Evolutionary conservation across 2,329 filamentous ascomycete genomes (phyloP).

Genomic region (Fusarium gaditjirri): DNA sequence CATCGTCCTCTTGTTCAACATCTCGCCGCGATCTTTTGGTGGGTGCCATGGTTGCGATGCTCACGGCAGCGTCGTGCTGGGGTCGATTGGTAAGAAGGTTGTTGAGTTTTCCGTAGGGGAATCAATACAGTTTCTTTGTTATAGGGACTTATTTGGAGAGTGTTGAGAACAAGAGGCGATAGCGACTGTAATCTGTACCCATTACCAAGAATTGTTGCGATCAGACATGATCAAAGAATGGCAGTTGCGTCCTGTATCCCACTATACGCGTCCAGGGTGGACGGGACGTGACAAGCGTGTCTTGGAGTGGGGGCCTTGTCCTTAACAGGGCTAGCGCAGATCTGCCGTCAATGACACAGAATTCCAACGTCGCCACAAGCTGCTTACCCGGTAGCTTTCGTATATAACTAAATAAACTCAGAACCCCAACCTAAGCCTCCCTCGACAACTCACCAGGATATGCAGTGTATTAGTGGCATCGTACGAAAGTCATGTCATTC

Average conservation of each 20-base stretch:
- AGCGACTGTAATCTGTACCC: background rate
- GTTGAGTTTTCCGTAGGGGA: background rate
- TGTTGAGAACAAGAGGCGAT: background rate
- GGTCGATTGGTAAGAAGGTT: background rate
- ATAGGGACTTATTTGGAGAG: background rate
- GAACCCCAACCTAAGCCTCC: background rate
- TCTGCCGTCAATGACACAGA: background rate
- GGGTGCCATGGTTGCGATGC: slow-evolving; percentile 42
- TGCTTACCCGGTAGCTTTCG: slow-evolving; percentile 28
- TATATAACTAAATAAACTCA: background rate
- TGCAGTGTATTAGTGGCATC: background rate
- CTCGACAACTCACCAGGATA: background rate
- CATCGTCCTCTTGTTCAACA: slow-evolving; percentile 51
- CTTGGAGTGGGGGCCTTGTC: slow-evolving; percentile 2
- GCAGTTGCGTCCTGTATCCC: background rate
- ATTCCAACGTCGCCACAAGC: background rate
- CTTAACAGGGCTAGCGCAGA: slow-evolving; percentile 20
- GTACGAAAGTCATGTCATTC: slow-evolving; percentile 14
- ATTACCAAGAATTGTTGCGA: background rate
- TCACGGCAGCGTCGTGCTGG: slow-evolving; percentile 21
- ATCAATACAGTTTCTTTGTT: background rate
- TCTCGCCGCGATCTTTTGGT: slow-evolving; percentile 57
- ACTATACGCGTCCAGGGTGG: slow-evolving; percentile 39
- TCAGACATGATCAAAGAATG: background rate
- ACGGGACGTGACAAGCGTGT: slow-evolving; percentile 33